A percentile compares a stretch with the other conserved stretches of the same genome.
Conservation (phyloP, 2,329 filamentous ascomycete species). For the Rutstroemia sp. region DNA sequence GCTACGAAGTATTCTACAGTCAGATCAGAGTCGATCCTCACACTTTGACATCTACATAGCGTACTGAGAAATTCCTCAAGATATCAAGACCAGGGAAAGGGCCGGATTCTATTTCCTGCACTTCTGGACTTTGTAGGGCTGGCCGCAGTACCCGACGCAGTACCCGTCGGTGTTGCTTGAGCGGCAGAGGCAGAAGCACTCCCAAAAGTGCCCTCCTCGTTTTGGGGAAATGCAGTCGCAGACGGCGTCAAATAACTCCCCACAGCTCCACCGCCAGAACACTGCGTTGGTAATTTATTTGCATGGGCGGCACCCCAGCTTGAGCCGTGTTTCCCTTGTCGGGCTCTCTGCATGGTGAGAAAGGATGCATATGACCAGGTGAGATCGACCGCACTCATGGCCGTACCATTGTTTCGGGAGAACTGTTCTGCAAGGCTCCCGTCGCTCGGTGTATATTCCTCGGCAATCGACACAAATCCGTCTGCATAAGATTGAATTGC, state of each 20-base stretch:
- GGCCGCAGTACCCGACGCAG: neutral
- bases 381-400: constrained; percentile 56
- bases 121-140: neutral
- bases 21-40: too few species aligned
- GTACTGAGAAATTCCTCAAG: too few species aligned
- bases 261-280: neutral
- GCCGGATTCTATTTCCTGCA: neutral
- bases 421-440: constrained; percentile 63
- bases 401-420: constrained; percentile 42
- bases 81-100: neutral
- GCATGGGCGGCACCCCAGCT: constrained; percentile 44
- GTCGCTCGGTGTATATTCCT: constrained; percentile 44
- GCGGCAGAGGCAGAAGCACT: neutral
- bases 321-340: constrained; percentile 44
- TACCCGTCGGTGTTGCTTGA: neutral
- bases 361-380: constrained; percentile 70
- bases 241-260: neutral
- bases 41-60: too few species aligned
- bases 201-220: constrained; percentile 2
- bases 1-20: too few species aligned
- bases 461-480: constrained; percentile 41
- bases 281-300: neutral
- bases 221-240: neutral
- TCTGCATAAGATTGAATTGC: constrained; percentile 58
- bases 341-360: constrained; percentile 50